Percentiles rank a stretch among this genome's conserved stretches.
These are phyloP conservation scores for Teratosphaeria gauchensis DNA, from an alignment of 2,329 filamentous ascomycete genomes.

Conservation along the genomic window DNA sequence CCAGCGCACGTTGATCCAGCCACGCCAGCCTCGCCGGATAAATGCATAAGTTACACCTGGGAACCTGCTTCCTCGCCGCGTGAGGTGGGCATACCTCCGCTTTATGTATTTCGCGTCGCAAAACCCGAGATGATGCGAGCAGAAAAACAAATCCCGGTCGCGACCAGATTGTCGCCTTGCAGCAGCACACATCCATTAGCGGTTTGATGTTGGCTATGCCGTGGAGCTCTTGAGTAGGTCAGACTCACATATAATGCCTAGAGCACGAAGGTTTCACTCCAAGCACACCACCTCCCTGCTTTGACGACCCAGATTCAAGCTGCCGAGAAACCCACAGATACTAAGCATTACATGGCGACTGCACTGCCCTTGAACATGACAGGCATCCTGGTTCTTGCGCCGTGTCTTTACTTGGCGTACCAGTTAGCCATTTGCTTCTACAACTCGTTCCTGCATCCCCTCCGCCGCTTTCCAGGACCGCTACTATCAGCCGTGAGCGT, in stretches of 20 bases:
- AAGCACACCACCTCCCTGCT: too few species aligned
- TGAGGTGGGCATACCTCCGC: not conserved
- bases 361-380: not conserved
- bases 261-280: too few species aligned
- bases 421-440: conserved; percentile 18
- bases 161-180: not conserved
- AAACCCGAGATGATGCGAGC: not conserved
- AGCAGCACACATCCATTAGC: not conserved
- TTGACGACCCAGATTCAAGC: too few species aligned
- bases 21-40: not conserved
- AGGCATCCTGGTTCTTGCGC: not conserved
- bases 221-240: too few species aligned
- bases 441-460: conserved; percentile 35
- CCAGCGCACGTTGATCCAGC: not conserved
- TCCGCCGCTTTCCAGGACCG: conserved; percentile 33
- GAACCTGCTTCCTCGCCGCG: too few species aligned
- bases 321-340: not conserved
- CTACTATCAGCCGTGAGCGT: conserved; percentile 23
- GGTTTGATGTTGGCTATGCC: not conserved
- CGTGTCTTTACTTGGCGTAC: not conserved
- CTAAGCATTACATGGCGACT: not conserved
- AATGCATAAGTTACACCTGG: not conserved
- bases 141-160: not conserved
- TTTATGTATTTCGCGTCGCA: not conserved
- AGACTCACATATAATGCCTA: too few species aligned